These are phyloP conservation scores for Aurifilum marmelostoma DNA, from an alignment of 2,329 filamentous ascomycete species.

Conservation along the genomic window DNA sequence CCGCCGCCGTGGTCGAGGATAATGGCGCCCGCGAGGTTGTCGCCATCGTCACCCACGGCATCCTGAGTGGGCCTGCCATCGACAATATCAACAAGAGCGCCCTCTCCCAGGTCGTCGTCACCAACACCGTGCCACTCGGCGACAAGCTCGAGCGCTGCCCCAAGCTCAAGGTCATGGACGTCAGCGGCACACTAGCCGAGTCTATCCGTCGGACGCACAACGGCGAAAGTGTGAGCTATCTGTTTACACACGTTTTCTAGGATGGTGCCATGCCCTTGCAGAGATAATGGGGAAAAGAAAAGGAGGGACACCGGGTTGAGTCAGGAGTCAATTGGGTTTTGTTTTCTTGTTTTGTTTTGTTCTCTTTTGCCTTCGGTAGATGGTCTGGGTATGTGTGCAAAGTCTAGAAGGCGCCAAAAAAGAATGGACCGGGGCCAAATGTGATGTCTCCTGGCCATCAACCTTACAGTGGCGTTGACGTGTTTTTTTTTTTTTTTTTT, in stretches of 20 bases:
- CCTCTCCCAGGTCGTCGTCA: constrained; percentile 80
- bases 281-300: not conserved
- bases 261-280: not conserved
- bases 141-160: constrained; percentile 76
- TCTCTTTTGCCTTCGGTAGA: not conserved
- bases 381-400: constrained; percentile 4
- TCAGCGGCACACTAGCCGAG: constrained; percentile 80
- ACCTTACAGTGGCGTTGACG: not conserved
- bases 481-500: not conserved
- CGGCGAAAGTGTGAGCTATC: constrained; percentile 66
- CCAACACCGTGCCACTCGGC: constrained; percentile 82
- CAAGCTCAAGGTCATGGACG: constrained; percentile 87
- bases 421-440: not conserved
- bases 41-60: constrained; percentile 94
- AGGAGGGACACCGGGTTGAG: not conserved
- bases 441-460: not conserved
- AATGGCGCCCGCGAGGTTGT: constrained; percentile 87
- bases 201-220: constrained; percentile 72
- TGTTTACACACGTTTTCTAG: constrained; percentile 64
- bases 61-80: constrained; percentile 85
- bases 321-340: constrained; percentile 11
- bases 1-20: constrained; percentile 83
- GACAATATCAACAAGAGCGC: constrained; percentile 81
- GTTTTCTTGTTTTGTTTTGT: not conserved
- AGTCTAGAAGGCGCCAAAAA: not conserved